A percentile compares a stretch with the other conserved stretches of the same genome.
These are phyloP conservation scores for Coemansia interrupta DNA, from an alignment of 192 early-diverging fungal species.

Conservation along the genomic window DNA sequence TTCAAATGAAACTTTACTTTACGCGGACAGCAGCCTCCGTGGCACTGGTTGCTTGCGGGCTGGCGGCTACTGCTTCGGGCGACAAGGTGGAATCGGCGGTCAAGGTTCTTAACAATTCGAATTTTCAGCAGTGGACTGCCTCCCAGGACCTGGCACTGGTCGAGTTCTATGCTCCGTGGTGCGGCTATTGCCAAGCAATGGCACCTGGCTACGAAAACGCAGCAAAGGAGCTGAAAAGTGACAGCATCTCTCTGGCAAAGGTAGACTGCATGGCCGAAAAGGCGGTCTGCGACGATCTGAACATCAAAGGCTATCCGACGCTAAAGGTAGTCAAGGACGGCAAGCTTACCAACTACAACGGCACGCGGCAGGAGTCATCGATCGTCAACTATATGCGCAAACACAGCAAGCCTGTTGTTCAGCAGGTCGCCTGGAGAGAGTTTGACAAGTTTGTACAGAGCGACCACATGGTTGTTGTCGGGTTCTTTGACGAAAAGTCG, in stretches of 20 bases:
- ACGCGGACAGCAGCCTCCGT: conserved; percentile 5
- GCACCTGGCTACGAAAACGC: conserved; percentile 91
- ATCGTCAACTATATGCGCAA: conserved; percentile 91
- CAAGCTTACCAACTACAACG: conserved; percentile 68
- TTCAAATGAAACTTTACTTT: conserved; percentile 5
- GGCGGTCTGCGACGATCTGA: conserved; percentile 72
- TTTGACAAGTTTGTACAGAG: conserved; percentile 67
- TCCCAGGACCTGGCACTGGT: conserved; percentile 73
- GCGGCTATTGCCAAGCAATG: conserved; percentile 90
- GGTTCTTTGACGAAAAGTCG: conserved; percentile 61
- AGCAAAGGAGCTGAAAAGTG: conserved; percentile 73
- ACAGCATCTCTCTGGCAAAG: conserved; percentile 78
- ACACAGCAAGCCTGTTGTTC: conserved; percentile 76
- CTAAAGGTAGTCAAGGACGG: conserved; percentile 81
- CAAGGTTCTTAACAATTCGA: conserved; percentile 55
- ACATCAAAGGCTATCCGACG: conserved; percentile 85
- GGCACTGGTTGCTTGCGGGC: conserved; percentile 1
- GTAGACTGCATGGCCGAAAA: conserved; percentile 92
- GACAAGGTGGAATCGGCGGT: conserved; percentile 50
- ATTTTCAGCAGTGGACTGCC: conserved; percentile 61
- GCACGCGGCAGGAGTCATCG: conserved; percentile 76
- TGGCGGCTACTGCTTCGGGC: conserved; percentile 2
- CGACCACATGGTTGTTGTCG: conserved; percentile 82
- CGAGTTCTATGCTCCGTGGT: conserved; percentile 98
- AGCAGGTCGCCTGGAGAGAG: conserved; percentile 59